Conservation (phyloP, 2,329 filamentous ascomycete genomes). For the Trichoderma breve region DNA sequence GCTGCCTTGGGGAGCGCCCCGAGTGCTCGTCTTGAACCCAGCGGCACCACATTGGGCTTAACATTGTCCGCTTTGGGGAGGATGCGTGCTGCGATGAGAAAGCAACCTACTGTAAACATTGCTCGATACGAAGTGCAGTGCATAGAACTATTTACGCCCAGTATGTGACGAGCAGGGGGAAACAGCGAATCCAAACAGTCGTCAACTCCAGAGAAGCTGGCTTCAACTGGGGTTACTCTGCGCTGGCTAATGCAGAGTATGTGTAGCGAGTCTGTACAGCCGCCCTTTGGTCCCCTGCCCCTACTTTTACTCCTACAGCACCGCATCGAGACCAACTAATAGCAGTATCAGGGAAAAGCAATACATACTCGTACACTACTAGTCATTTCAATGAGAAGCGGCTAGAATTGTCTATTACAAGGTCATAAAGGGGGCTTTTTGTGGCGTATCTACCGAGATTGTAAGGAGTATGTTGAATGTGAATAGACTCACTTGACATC, state of each 20-base stretch:
- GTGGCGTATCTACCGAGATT: conserved; percentile 8
- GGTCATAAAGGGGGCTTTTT: not conserved
- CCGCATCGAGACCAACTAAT: not conserved
- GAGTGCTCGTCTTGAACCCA: not conserved
- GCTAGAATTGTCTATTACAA: not conserved
- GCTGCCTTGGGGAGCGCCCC: not conserved
- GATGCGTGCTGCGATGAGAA: not conserved
- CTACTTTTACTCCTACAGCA: not conserved
- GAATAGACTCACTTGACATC: not conserved
- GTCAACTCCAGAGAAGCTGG: not conserved
- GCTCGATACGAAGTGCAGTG: conserved; percentile 9
- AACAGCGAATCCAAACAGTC: not conserved
- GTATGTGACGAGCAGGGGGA: not conserved
- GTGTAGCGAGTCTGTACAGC: not conserved
- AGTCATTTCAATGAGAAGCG: not conserved
- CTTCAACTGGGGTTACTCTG: not conserved
- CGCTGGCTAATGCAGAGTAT: conserved; percentile 5
- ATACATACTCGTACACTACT: not conserved
- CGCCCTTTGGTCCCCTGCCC: not conserved
- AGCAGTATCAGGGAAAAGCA: not conserved
- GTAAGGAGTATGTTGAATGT: not conserved
- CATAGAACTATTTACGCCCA: not conserved
- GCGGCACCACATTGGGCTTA: conserved; percentile 4
- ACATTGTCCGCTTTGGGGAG: not conserved
- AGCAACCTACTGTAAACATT: not conserved